Base-by-base conservation (phyloP, 352 stramenopile species). In the Phytophthora sojae region DNA sequence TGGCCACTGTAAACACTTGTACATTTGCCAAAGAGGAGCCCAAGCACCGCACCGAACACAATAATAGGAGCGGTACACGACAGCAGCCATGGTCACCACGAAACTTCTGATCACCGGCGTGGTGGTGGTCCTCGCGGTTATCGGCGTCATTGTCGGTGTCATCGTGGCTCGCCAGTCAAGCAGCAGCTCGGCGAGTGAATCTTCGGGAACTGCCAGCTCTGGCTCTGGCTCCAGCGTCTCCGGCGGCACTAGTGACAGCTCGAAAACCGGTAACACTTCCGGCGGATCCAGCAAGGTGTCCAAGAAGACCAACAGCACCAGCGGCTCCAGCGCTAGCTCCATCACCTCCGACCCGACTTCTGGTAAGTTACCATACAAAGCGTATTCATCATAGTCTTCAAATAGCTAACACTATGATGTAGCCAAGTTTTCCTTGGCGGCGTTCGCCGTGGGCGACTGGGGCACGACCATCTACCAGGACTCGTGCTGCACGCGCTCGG, bases 401-500 rank as follows among this genome's bases (percentile, higher is more conserved):
- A 21, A 21, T 21, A 21, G 21, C 21, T 21, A 21, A 21, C 21
- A 21, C 21, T 21, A 21, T 21, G 21, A 21, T 21, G 21, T 21
- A 54, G 49, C 11, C 4, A 54, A 55, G 53, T 77, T 61, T 39
- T 56, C 45, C 2, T 62, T 82, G 7, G 47, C 56, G 3, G 56
- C 56, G 26, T 62, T 62, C 6, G 56, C 56, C 9, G 47, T 62
- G 26, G 56, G 56, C 6, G 56, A 85, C 60, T 85, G 78, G 78
- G 78, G 78, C 4, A 67, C 65, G 23, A 75, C 76, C 29, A 61
- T 75, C 21, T 73, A 72, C 25, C 59, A 68, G 30, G 75, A 76
- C 60, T 81, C 73, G n/a, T 84, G 77, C 67, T 84, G 77, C 67
- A 63, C 64, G 32, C 47, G 52, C 32, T 59, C 57, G 11, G 21